Conservation (phyloP, 1,284 basidiomycete genomes). For the Tylopilus sp. region DNA sequence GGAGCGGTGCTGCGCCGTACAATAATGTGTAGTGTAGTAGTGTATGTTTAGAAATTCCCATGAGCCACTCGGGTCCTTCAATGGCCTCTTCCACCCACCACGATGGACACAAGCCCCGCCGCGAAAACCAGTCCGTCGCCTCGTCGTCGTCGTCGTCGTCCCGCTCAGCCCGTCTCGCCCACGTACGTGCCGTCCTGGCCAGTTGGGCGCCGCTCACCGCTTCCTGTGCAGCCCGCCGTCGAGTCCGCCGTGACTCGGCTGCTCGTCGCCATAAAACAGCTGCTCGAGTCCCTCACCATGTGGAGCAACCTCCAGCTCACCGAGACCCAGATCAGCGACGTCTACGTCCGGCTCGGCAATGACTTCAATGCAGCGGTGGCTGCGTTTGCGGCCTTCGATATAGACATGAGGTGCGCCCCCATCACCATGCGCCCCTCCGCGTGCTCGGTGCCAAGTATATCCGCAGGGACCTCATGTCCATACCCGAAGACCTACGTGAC, state of each 20-base stretch:
- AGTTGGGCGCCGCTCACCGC: background rate
- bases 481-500: slow-evolving; percentile 86
- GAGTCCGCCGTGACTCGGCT: slow-evolving; percentile 93
- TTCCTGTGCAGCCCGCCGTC: slow-evolving; percentile 59
- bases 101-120: slow-evolving; percentile 42
- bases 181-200: slow-evolving; percentile 23
- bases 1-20: slow-evolving; percentile 45
- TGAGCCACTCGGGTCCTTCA: slow-evolving; percentile 1
- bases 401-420: slow-evolving; percentile 81
- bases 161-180: slow-evolving; percentile 26
- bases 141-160: slow-evolving; percentile 39
- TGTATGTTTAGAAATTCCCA: slow-evolving; percentile 8
- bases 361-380: slow-evolving; percentile 94
- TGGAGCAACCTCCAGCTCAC: slow-evolving; percentile 80
- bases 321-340: slow-evolving; percentile 89
- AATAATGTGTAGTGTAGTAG: no score
- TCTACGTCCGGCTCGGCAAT: slow-evolving; percentile 95
- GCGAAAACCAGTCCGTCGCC: slow-evolving; percentile 46
- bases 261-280: slow-evolving; percentile 91
- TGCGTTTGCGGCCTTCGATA: slow-evolving; percentile 83
- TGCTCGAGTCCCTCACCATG: slow-evolving; percentile 87
- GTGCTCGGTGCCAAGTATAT: slow-evolving; percentile 13
- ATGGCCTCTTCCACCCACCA: slow-evolving; percentile 21
- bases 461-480: slow-evolving; percentile 78
- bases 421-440: slow-evolving; percentile 15